phyloP scores from a whole-genome alignment of 176 grass and related monocot species.

The Poa pratensis region DNA sequence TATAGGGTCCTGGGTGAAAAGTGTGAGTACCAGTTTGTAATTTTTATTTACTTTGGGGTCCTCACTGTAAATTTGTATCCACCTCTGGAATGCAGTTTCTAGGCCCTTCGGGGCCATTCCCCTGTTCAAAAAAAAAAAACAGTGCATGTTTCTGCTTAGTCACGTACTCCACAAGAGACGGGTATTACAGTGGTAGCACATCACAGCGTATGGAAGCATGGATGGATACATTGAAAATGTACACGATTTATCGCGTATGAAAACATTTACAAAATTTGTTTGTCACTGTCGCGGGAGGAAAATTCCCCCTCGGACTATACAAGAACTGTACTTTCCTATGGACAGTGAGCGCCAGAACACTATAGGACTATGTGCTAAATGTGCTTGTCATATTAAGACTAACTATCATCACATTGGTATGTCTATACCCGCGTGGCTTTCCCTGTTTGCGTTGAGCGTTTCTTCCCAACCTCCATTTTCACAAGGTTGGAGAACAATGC shows the following conservation, averaged over 20 bases:
- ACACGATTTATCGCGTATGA: neutral
- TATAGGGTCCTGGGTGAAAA: too few relatives aligned
- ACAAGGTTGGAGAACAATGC: conserved; percentile 7
- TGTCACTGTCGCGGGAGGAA: neutral
- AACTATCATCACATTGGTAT: neutral
- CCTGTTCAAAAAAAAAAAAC: too few relatives aligned
- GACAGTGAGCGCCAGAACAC: neutral
- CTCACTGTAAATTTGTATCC: too few relatives aligned
- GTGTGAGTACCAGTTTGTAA: too few relatives aligned
- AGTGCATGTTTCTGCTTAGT: too few relatives aligned
- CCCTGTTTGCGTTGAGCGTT: neutral
- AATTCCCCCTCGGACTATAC: neutral
- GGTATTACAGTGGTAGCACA: too few relatives aligned
- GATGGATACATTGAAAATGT: neutral
- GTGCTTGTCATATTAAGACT: conserved; percentile 26
- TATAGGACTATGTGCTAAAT: conserved; percentile 8
- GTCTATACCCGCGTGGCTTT: conserved; percentile 4
- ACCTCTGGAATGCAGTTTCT: too few relatives aligned
- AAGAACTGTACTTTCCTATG: conserved; percentile 23
- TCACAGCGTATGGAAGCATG: neutral
- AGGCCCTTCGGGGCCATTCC: too few relatives aligned
- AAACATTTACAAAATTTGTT: conserved; percentile 34
- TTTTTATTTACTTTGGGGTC: too few relatives aligned
- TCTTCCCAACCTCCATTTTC: conserved; percentile 17
- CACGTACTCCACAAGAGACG: too few relatives aligned